A percentile compares a stretch with the other conserved stretches of the same genome.
Evolutionary conservation across 805 yeast genomes (phyloP).

Genomic region (Sugiyamaella valdiviana): DNA sequence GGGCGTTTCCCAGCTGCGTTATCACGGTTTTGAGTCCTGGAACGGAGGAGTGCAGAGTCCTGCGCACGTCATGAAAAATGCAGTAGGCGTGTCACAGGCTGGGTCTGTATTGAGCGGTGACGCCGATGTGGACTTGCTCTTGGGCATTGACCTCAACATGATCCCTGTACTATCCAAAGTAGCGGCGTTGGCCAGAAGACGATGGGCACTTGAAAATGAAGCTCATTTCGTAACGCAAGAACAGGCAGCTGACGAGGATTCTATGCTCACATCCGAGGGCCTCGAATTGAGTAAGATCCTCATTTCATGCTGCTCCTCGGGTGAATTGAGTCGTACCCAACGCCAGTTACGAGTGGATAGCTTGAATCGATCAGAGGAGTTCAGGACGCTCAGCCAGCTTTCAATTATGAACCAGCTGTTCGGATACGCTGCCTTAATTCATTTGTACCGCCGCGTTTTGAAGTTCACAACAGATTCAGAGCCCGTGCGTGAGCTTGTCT

Average conservation of each 20-base stretch:
- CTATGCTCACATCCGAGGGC: slow-evolving; percentile 32
- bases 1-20: slow-evolving; percentile 11
- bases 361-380: not conserved
- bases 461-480: slow-evolving; percentile 40
- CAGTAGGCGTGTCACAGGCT: slow-evolving; percentile 17
- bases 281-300: slow-evolving; percentile 37
- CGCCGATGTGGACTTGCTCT: slow-evolving; percentile 19
- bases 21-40: not conserved
- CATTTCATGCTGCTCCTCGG: slow-evolving; percentile 22
- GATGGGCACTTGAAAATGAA: slow-evolving; percentile 21
- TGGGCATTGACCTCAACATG: slow-evolving; percentile 60
- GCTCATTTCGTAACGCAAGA: slow-evolving; percentile 9
- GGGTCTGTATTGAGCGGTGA: slow-evolving; percentile 8
- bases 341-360: not conserved
- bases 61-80: slow-evolving; percentile 8
- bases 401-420: slow-evolving; percentile 47
- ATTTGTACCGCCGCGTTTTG: slow-evolving; percentile 51
- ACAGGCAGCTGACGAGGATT: slow-evolving; percentile 9
- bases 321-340: slow-evolving; percentile 13
- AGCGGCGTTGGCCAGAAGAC: slow-evolving; percentile 35
- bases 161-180: slow-evolving; percentile 53
- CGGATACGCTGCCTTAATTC: slow-evolving; percentile 48
- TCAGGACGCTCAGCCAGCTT: slow-evolving; percentile 26
- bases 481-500: slow-evolving; percentile 44
- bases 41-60: slow-evolving; percentile 6